Percentiles rank a stretch among this genome's conserved stretches.
phyloP scores from a whole-genome alignment of 345 rosid genomes.

The Crucihimalaya himalaica region DNA sequence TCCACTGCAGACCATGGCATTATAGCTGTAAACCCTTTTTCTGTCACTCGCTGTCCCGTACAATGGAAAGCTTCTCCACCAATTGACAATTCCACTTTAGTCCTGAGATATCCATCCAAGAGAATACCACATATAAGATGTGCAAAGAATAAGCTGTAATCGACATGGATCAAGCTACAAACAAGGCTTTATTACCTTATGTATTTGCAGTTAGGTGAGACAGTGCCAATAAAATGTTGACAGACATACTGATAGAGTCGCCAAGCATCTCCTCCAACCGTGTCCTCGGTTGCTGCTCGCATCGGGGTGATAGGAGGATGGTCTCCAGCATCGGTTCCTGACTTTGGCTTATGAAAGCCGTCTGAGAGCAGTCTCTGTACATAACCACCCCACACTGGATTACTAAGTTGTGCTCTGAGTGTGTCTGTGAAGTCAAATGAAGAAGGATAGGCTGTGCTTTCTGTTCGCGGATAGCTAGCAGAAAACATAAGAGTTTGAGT shows the following conservation, averaged over 20 bases:
- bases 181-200: constrained; percentile 50
- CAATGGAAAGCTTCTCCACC: constrained; percentile 87
- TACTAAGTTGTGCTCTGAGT: constrained; percentile 61
- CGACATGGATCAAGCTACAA: constrained; percentile 18
- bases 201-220: constrained; percentile 92
- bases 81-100: constrained; percentile 70
- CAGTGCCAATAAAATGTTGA: constrained; percentile 90
- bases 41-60: constrained; percentile 62
- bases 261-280: constrained; percentile 87
- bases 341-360: constrained; percentile 67
- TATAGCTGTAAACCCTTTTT: constrained; percentile 74
- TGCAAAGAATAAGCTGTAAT: constrained; percentile 1
- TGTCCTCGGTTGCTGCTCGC: constrained; percentile 69
- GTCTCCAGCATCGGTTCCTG: constrained; percentile 93
- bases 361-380: constrained; percentile 62
- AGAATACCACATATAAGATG: constrained; percentile 10
- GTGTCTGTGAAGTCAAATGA: constrained; percentile 85
- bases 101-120: constrained; percentile 50
- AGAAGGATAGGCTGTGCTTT: constrained; percentile 95
- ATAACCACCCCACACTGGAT: constrained; percentile 60
- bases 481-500: constrained; percentile 22
- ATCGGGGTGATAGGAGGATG: constrained; percentile 99
- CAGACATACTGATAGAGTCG: constrained; percentile 86
- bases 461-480: constrained; percentile 89
- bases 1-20: constrained; percentile 93